Evolutionary conservation across 768 basidiomycete genomes (phyloP), one percentile per base, ranked within the genome.

Genomic region (Neoboletus magnificus): DNA sequence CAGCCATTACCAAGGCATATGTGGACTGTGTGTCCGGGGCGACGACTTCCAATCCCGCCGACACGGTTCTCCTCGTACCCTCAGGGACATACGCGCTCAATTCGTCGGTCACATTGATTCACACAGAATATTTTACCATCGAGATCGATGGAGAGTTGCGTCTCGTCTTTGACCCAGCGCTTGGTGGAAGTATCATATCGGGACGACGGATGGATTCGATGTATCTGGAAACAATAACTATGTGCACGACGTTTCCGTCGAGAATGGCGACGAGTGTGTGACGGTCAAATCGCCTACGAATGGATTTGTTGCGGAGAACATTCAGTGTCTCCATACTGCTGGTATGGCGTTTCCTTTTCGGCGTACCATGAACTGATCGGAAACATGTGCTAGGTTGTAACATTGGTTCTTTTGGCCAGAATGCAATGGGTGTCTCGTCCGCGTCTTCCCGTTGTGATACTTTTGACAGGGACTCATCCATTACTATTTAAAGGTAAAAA

Each of bases 181-280:
- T 61, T 1, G 18, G 0, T 12, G 49, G 54, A 1, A 50, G 36
- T 20, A 36, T 20, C 55, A 66, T 27, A 55, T 66, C 8, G 50
- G 52, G 3, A n/a, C 3, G 22, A 54, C 57, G 8, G 54, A 46
- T 20, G 61, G 57, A 15, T 43, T 62, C 22, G 52, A 66, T 16
- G 15, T 70, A 27, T 63, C 57, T 7, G 71, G 71, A 16, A 71
- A 68, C 33, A 64, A 67, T 54, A 66, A 70, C 50, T 63, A 63
- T 37, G 67, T 75, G 23, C 71, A 73, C 45, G 71, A 74, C 35
- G 64, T 73, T 43, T 60, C 62, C 7, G 68, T 75, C 23, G 71
- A 71, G 50, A 71, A 67, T 43, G 69, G 64, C 23, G 62, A 66
- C 37, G 65, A 74, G 46, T 73, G 71, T 44, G 67, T 73, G 16